Base-by-base conservation (phyloP, 1,284 basidiomycete species). In the Rhizoctonia solani region DNA sequence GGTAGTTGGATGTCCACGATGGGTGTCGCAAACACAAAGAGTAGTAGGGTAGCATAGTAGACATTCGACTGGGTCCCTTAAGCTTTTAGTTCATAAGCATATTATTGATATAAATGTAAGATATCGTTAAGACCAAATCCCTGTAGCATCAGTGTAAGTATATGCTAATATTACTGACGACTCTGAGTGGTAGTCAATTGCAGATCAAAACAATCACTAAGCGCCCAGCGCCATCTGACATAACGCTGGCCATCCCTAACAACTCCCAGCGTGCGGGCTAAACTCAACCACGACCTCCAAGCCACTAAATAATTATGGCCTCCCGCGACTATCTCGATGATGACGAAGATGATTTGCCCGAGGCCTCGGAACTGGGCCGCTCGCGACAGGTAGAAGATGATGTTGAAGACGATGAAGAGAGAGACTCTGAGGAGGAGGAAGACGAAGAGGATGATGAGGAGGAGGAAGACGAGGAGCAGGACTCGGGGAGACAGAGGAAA, bases 371-470 rank as follows among this genome's bases (percentile, higher is more conserved):
- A n/a, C 39, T 61, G 54, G 56, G 59, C 21, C 47, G 67, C 58
- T 52, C 58, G 6, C 50, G 55, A 34, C 54, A 54, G 68, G 68
- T 72, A 19, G 73, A 72, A 29, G 68, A 74, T 2, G 73, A 72
- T 27, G 69, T 79, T 25, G 85, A 85, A 34, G 83, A 83, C 63
- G 79, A 80, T 21, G 76, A 77, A 25, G 73, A 75, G 59, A 79
- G 79, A 67, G 76, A 77, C 16, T 76, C 79, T 27, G 71, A 74
- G 1, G 75, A 75, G 8, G 74, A 75, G 9, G 75, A 74, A 4
- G 81, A 81, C 54, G 74, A 81, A 68, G 74, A 81, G 19, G 77
- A 81, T 19, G 85, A 87, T 73, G 82, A 86, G 29, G 80, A 84
- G 0, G 85, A 86, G 0, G 85, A 87, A 1, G 81, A 84, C 0